Evolutionary conservation across 148 eudicot genomes (phyloP), one percentile per base, ranked within the genome.

Genomic region (Linanthus parryae): DNA sequence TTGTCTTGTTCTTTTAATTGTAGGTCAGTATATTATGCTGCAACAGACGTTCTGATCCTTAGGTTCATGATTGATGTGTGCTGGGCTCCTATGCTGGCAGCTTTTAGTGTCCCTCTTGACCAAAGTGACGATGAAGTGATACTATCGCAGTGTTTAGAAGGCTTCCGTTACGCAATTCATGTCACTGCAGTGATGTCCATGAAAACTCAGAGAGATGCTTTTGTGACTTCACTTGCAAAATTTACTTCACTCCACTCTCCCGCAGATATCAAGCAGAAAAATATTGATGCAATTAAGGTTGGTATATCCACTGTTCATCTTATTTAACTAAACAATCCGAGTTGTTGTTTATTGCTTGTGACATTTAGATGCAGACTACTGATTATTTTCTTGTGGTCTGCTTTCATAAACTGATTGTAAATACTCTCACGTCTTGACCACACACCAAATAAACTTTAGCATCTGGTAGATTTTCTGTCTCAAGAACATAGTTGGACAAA

Each of bases 21-120:
- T 65, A 94, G 99, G 95, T 94, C 99, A 64, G 84, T 87, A 62
- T 94, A 88, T 74, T 88, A 82, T 80, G 96, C 99, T 24, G 99
- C 99, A 40, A 88, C 96, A 57, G 95, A 94, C 77, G 88, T 75
- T 39, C 85, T 82, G 68, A 94, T 94, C 57, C 83, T 94, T 39
- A 76, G 96, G 55, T 94, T 94, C 84, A 94, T 94, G 99, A 71
- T 94, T 36, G 99, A 94, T 72, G 95, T 71, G 28, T 94, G 92
- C 64, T 94, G 99, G 99, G 99, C 99, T 59, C 99, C 99, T 46
- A 88, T 94, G 99, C 74, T 94, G 80, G 99, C 99, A 42, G 99
- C 99, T 56, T 94, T 94, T 70, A 94, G 96, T 63, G 99, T 94
- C 68, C 92, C 99, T 51, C 91, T 94, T 58, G 99, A 94, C 57